phyloP scores from a whole-genome alignment of 1,284 basidiomycete genomes.

The Malassezia sp. region DNA sequence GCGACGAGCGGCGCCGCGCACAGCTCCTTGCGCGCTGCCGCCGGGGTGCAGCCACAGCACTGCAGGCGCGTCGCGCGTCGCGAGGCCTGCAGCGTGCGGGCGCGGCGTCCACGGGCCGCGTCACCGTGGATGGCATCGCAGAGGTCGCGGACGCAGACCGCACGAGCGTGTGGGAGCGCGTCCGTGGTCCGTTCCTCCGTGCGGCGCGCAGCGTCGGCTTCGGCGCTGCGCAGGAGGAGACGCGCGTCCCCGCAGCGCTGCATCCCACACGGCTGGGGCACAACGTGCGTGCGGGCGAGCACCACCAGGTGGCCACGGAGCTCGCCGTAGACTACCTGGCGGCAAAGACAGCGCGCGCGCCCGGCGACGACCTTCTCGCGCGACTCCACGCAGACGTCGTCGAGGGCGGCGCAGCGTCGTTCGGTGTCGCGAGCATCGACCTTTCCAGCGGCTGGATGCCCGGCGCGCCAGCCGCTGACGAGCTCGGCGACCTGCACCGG shows the following conservation, averaged over 20 bases:
- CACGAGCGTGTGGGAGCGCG: not conserved
- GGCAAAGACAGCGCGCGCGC: constrained; percentile 14
- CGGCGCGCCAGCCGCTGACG: constrained; percentile 1
- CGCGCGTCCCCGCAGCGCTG: constrained; percentile 14
- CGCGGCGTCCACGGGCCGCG: constrained; percentile 4
- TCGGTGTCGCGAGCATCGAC: constrained; percentile 27
- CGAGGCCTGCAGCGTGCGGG: constrained; percentile 25
- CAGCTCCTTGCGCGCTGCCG: constrained; percentile 36
- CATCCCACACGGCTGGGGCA: constrained; percentile 18
- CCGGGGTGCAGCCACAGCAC: constrained; percentile 29
- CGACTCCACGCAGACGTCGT: constrained; percentile 30
- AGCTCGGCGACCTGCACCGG: constrained; percentile 14
- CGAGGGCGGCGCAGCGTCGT: constrained; percentile 23
- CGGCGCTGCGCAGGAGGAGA: constrained; percentile 10
- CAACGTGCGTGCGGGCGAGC: constrained; percentile 16
- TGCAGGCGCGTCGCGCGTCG: constrained; percentile 26
- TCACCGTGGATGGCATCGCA: constrained; percentile 34
- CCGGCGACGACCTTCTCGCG: constrained; percentile 15
- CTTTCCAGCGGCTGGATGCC: constrained; percentile 12
- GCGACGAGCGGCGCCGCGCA: constrained; percentile 28
- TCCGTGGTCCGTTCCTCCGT: not conserved
- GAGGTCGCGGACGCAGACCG: constrained; percentile 18
- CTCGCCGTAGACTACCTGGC: constrained; percentile 35
- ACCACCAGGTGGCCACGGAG: constrained; percentile 29
- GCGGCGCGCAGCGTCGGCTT: constrained; percentile 1